A percentile compares a stretch with the other conserved stretches of the same genome.
These are phyloP conservation scores for Boletus hoseneyae DNA, from an alignment of 1,284 basidiomycete genomes.

Conservation along the genomic window DNA sequence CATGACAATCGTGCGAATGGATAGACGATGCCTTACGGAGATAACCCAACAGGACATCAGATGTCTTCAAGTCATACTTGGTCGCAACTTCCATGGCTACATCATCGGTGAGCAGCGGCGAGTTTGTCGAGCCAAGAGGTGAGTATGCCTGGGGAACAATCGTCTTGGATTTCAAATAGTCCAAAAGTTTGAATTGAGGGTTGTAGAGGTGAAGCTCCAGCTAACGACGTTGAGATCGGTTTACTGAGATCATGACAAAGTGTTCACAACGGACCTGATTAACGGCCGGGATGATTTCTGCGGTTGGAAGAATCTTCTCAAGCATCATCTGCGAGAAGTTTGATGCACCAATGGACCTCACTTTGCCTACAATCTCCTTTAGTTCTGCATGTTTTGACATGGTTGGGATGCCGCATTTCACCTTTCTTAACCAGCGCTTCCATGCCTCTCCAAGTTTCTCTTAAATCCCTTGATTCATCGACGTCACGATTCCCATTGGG, in stretches of 20 bases:
- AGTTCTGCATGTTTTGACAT: no score
- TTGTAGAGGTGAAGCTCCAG: constrained; percentile 77
- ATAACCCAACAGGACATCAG: constrained; percentile 70
- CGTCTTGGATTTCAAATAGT: constrained; percentile 63
- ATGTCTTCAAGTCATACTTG: constrained; percentile 54
- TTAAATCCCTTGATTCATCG: constrained; percentile 60
- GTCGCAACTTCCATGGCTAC: constrained; percentile 61
- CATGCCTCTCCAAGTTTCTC: constrained; percentile 82
- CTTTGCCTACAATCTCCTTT: constrained; percentile 49
- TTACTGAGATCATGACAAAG: not conserved
- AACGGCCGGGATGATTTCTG: constrained; percentile 56
- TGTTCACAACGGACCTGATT: constrained; percentile 48
- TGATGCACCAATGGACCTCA: constrained; percentile 71
- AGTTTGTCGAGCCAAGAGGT: constrained; percentile 74
- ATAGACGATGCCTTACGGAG: constrained; percentile 42
- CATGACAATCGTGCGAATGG: constrained; percentile 9
- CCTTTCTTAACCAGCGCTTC: constrained; percentile 69
- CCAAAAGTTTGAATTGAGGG: constrained; percentile 69
- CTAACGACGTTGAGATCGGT: constrained; percentile 30
- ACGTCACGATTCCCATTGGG: constrained; percentile 70
- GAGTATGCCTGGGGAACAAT: constrained; percentile 83
- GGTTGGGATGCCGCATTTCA: constrained; percentile 13
- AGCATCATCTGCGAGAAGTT: constrained; percentile 69
- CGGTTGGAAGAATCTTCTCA: constrained; percentile 55
- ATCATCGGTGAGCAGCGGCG: constrained; percentile 69